Evolutionary conservation across 768 basidiomycete species (phyloP).

Genomic region (Dentipellis sp.): DNA sequence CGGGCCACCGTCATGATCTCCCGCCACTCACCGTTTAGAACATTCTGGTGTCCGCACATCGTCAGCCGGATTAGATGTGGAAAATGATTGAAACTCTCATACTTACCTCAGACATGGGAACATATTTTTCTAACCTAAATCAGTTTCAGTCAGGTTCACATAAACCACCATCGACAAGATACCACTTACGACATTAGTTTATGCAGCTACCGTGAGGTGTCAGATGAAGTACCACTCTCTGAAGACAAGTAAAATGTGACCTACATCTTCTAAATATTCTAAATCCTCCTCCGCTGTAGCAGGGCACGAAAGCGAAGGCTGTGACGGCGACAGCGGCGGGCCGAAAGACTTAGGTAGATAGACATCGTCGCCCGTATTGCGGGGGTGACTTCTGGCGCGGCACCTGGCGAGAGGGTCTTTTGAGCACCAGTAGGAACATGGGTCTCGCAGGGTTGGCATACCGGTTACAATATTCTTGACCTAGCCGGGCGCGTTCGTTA

Average conservation of each 20-base stretch:
- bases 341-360: not conserved
- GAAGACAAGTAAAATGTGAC: not conserved
- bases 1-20: not conserved
- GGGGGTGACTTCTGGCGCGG: not conserved
- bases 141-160: not conserved
- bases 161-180: not conserved
- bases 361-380: not conserved
- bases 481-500: not conserved
- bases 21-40: not conserved
- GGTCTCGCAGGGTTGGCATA: not conserved
- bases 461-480: not conserved
- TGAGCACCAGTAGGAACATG: not conserved
- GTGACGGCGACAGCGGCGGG: not conserved
- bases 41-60: constrained; percentile 3
- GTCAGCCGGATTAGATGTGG: not conserved
- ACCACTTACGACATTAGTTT: not conserved
- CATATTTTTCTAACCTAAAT: constrained; percentile 5
- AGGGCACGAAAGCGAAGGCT: not conserved
- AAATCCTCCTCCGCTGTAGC: not conserved
- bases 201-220: not conserved
- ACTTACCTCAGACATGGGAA: not conserved
- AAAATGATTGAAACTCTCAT: not conserved
- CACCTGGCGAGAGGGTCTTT: constrained; percentile 1
- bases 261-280: constrained; percentile 1
- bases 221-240: not conserved